These are phyloP conservation scores for Ambrosia hybrid DNA, from an alignment of 140 eudicot species.

Conservation along the genomic window DNA sequence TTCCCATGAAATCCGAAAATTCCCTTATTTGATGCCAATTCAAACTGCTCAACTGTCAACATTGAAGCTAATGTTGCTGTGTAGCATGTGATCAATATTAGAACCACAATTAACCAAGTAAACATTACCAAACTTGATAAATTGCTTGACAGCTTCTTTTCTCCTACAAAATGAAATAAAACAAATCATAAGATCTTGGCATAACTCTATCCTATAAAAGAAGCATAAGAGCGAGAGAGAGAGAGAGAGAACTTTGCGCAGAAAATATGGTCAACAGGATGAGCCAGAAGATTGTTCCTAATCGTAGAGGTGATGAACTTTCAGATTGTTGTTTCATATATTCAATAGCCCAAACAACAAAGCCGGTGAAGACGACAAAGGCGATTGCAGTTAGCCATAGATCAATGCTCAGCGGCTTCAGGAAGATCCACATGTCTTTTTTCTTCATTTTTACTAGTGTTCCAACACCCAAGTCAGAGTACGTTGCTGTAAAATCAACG, in stretches of 20 bases:
- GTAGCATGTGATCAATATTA: conserved; percentile 38
- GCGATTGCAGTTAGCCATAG: conserved; percentile 36
- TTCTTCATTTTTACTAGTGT: conserved; percentile 18
- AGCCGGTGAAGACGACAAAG: conserved; percentile 29
- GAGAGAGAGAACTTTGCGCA: no score
- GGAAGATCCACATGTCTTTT: conserved; percentile 38
- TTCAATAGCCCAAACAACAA: conserved; percentile 38
- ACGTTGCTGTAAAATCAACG: conserved; percentile 45
- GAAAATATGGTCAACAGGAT: conserved; percentile 33
- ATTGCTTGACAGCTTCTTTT: conserved; percentile 16
- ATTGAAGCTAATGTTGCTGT: conserved; percentile 28
- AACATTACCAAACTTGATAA: conserved; percentile 21
- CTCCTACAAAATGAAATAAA: conserved; percentile 21
- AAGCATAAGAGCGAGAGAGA: conserved; percentile 5
- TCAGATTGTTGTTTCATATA: conserved; percentile 25
- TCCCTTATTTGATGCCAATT: conserved; percentile 18
- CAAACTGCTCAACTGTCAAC: neutral
- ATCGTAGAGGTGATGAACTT: conserved; percentile 24
- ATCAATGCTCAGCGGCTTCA: no score
- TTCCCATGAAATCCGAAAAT: conserved; percentile 24
- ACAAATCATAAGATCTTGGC: neutral
- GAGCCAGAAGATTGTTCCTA: conserved; percentile 40
- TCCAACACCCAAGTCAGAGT: conserved; percentile 35
- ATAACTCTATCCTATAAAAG: neutral
- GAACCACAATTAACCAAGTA: conserved; percentile 30